Conservation (phyloP, 352 stramenopile genomes). For the Globisporangium paddicum region DNA sequence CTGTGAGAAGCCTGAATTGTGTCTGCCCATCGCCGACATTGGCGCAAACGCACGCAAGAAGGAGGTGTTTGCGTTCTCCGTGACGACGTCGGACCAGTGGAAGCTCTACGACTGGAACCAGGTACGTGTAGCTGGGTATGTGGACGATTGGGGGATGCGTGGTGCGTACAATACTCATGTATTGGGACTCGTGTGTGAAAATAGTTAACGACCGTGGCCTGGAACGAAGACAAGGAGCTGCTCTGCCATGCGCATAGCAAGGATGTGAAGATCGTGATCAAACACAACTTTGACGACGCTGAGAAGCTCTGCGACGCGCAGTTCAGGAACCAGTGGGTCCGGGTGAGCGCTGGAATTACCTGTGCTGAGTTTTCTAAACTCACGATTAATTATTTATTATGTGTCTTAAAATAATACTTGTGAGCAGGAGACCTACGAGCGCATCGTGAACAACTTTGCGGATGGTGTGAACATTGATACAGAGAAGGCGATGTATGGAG, state of each 20-base stretch:
- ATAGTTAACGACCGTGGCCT: conserved; percentile 76
- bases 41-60: conserved; percentile 16
- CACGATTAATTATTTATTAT: neutral
- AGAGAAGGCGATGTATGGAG: conserved; percentile 56
- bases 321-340: conserved; percentile 49
- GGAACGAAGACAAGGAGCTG: conserved; percentile 79
- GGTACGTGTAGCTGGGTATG: conserved; percentile 10
- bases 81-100: conserved; percentile 54
- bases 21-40: conserved; percentile 50
- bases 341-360: conserved; percentile 9
- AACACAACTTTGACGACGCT: conserved; percentile 76
- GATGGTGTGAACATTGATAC: conserved; percentile 86
- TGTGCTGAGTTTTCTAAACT: neutral
- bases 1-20: conserved; percentile 36
- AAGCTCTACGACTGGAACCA: conserved; percentile 76
- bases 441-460: conserved; percentile 61
- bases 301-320: conserved; percentile 50
- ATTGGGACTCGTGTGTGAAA: too few relatives aligned
- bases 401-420: neutral
- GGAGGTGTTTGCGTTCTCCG: conserved; percentile 80
- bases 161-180: neutral
- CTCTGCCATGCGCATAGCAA: conserved; percentile 77
- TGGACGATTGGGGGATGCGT: neutral
- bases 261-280: conserved; percentile 72
- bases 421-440: conserved; percentile 41